Evolutionary conservation across 225 moss, liverwort and hornwort species (phyloP).

Genomic region (Lunularia cruciata): DNA sequence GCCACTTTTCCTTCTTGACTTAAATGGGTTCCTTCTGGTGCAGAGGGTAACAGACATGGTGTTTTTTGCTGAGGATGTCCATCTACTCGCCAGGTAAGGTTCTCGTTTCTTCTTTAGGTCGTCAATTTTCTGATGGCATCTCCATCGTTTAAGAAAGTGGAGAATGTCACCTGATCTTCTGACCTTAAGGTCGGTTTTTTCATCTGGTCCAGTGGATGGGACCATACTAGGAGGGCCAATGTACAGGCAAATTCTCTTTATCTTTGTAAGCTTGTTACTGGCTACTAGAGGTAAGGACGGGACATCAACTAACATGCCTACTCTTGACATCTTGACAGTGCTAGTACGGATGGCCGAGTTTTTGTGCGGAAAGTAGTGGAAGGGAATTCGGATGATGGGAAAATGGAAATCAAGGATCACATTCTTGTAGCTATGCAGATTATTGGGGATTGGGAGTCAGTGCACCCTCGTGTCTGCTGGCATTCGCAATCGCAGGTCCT

Average conservation of each 20-base stretch:
- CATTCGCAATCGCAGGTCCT: constrained; percentile 80
- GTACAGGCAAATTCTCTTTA: too few relatives aligned
- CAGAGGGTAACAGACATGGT: constrained; percentile 57
- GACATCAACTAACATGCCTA: neutral
- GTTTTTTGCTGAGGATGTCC: constrained; percentile 49
- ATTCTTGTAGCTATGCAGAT: constrained; percentile 76
- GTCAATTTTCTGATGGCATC: too few relatives aligned
- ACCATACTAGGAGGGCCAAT: too few relatives aligned
- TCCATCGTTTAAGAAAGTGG: too few relatives aligned
- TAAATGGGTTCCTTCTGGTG: constrained; percentile 3
- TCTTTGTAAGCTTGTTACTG: too few relatives aligned
- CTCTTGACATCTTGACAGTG: constrained; percentile 46
- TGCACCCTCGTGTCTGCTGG: constrained; percentile 95
- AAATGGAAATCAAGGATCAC: constrained; percentile 61
- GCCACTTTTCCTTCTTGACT: too few relatives aligned
- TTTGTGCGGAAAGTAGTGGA: constrained; percentile 79
- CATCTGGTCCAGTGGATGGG: too few relatives aligned
- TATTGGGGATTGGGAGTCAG: constrained; percentile 80
- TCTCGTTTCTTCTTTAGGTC: neutral
- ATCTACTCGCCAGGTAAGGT: constrained; percentile 47
- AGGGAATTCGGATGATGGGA: constrained; percentile 67
- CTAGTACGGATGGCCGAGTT: constrained; percentile 79
- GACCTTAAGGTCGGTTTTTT: too few relatives aligned
- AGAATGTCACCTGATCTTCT: too few relatives aligned
- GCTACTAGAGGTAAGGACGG: too few relatives aligned